Conservation (phyloP, 441 rosid species). For the Jatropha podagrica region DNA sequence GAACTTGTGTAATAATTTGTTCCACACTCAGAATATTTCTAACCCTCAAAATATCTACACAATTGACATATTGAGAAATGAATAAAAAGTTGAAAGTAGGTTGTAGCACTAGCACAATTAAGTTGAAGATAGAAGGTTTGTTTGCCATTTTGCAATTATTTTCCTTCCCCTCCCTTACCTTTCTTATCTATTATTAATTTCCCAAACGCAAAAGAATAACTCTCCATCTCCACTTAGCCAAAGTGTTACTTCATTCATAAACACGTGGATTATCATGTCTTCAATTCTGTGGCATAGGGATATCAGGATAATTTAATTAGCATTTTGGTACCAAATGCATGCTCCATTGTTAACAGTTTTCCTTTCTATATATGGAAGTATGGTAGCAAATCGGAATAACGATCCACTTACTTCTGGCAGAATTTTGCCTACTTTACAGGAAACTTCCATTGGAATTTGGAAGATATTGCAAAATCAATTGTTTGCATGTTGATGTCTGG, state of each 20-base stretch:
- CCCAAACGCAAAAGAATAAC: background rate
- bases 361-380: background rate
- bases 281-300: background rate
- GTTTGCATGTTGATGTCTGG: constrained; percentile 97
- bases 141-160: background rate
- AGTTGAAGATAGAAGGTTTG: background rate
- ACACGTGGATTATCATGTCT: background rate
- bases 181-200: background rate
- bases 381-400: background rate
- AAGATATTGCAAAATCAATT: constrained; percentile 89
- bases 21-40: background rate
- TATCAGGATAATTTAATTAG: background rate
- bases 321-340: background rate
- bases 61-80: background rate
- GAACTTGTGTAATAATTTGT: background rate
- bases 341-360: constrained; percentile 1
- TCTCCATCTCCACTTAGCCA: background rate
- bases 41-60: background rate
- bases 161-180: background rate
- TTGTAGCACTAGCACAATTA: background rate
- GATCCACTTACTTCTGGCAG: constrained; percentile 13
- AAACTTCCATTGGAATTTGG: constrained; percentile 91
- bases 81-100: background rate
- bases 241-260: background rate
- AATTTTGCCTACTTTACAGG: constrained; percentile 42